Evolutionary conservation across 2,329 filamentous ascomycete genomes (phyloP), one percentile per base, ranked within the genome.

Genomic region (Emergomyces pasteurianus): DNA sequence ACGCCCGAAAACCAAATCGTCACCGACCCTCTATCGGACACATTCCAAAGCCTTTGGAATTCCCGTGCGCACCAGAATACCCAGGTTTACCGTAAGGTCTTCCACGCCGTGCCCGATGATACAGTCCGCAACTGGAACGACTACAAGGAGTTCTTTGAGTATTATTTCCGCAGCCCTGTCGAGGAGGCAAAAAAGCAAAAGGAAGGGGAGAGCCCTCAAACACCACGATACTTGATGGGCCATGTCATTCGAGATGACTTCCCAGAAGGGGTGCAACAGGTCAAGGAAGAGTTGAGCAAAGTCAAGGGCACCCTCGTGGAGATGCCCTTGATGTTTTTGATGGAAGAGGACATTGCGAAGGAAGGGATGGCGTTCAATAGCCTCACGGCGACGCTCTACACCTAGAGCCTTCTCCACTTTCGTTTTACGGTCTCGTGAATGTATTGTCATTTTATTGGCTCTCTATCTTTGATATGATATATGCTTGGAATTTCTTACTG

Each of bases 281-380:
- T 91, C 62, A 91, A 90, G 76, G 83, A 86, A 58, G 81, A 85
- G 75, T 76, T 92, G 60, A 79, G 80, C 60, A 80, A 83, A 59
- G 79, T 92, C 46, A 81, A 84, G 63, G 88, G 88, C 1, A 88
- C 82, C 9, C 74, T 91, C 53, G 87, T 96, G 8, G 89, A 96
- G 79, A 96, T 96, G 92, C 90, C 91, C 34, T 78, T 96, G 67
- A 79, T 90, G 65, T 96, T 96, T 78, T 77, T 96, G 72, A 86
- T 87, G 68, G 88, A 91, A 40, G 83, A 90, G 68, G 91, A 96
- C 72, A 86, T 96, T 72, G 92, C 92, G 3, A 86, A 91, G 79
- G 84, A 90, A 67, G 90, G 91, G 0, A 68, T 95, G 68, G 80
- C 82, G 26, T 75, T 91, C 65, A 91, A 92, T 75, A 79, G 81